These are phyloP conservation scores for Fusarium papillatum DNA, from an alignment of 2,329 filamentous ascomycete species.

Conservation along the genomic window DNA sequence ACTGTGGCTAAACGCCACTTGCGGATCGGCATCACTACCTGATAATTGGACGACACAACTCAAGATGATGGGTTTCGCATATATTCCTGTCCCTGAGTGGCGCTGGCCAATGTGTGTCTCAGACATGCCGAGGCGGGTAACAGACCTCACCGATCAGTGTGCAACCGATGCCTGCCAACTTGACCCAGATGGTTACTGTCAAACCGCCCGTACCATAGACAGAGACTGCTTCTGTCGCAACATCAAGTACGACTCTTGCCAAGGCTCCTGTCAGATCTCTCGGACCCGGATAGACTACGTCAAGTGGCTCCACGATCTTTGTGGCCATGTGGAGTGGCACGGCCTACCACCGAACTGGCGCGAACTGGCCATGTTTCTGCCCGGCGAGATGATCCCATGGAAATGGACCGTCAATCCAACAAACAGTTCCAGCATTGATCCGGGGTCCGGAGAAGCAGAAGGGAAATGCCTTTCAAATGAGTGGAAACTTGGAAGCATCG, in stretches of 20 bases:
- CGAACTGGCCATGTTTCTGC: neutral
- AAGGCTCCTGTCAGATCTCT: neutral
- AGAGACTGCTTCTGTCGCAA: neutral
- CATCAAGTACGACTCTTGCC: neutral
- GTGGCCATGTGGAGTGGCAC: neutral
- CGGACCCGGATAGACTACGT: neutral
- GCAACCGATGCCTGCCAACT: neutral
- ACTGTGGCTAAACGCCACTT: constrained; percentile 27
- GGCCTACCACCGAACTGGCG: constrained; percentile 5
- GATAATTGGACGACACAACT: neutral
- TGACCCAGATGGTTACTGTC: neutral
- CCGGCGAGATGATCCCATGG: constrained; percentile 32
- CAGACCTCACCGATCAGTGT: neutral
- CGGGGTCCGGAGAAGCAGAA: fast-evolving
- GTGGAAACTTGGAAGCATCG: constrained; percentile 11
- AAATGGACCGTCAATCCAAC: constrained; percentile 9
- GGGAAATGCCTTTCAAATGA: neutral
- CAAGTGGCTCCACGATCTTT: neutral
- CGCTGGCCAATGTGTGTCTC: neutral
- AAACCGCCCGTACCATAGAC: neutral
- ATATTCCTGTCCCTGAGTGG: neutral
- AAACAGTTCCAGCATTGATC: neutral
- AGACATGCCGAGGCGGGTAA: neutral
- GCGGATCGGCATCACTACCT: constrained; percentile 1
- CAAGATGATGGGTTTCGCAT: neutral